Evolutionary conservation across 352 stramenopile genomes (phyloP).

Genomic region (Phytophthora lateralis): DNA sequence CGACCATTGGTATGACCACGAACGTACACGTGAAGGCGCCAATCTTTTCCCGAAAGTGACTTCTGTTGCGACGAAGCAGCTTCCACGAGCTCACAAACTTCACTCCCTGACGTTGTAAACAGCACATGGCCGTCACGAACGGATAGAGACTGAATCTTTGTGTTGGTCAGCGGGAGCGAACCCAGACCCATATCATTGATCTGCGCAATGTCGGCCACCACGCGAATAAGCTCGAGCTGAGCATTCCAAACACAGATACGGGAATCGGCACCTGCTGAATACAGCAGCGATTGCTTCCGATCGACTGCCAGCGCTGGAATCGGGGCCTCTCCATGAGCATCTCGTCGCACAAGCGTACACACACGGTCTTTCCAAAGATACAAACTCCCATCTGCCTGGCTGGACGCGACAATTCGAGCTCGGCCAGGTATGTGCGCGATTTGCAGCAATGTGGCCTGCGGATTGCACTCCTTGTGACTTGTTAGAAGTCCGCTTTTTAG

Average conservation of each 20-base stretch:
- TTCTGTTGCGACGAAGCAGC: constrained; percentile 17
- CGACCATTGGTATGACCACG: constrained; percentile 69
- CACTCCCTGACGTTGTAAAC: constrained; percentile 80
- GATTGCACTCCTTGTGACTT: constrained; percentile 51
- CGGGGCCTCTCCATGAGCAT: constrained; percentile 46
- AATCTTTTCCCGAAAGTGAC: constrained; percentile 16
- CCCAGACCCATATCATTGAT: constrained; percentile 20
- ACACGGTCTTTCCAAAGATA: constrained; percentile 79
- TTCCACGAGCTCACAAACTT: constrained; percentile 88
- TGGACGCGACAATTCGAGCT: constrained; percentile 61
- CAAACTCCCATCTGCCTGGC: constrained; percentile 68
- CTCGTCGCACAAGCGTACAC: constrained; percentile 51
- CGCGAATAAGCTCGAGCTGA: constrained; percentile 50
- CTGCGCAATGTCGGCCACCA: constrained; percentile 44
- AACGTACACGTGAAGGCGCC: constrained; percentile 43
- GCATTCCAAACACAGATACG: constrained; percentile 63
- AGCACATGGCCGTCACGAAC: constrained; percentile 74
- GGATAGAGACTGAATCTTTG: constrained; percentile 56
- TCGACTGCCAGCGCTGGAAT: constrained; percentile 58
- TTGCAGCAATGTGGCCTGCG: constrained; percentile 46
- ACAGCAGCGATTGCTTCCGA: constrained; percentile 56
- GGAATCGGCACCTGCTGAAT: constrained; percentile 63
- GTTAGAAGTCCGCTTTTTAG: constrained; percentile 70
- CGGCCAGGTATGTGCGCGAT: constrained; percentile 42
- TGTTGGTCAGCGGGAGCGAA: constrained; percentile 33